Base-by-base conservation (phyloP, 768 basidiomycete species). In the Xerocomellus intermedius region DNA sequence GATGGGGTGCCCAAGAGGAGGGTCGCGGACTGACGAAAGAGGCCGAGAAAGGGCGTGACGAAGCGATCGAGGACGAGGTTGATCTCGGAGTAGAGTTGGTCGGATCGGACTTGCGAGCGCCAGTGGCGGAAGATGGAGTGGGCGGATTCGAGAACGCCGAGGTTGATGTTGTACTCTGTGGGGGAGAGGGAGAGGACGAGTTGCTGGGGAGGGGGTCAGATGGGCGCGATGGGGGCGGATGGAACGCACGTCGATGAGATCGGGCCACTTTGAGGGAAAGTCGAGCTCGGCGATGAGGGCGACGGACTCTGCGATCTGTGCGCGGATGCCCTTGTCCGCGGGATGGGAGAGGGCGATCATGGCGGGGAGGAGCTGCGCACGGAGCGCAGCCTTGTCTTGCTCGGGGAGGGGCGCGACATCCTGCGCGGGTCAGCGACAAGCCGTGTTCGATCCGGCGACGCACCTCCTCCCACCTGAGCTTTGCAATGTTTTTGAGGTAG, bases 121-220 rank as follows among this genome's bases (percentile, higher is more conserved):
- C 96, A 99, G 44, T 87, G 88, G 41, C 79, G 82, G 75, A 98
- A 98, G 64, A 99, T 98, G 37, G 93, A 95, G 69, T 98, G 97
- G 0, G 94, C 94, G 0, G 94, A 94, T 66, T 97, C 84, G 42
- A 99, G 80, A 9, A 99, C 91, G 45, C 90, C 91, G 22, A 95
- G 77, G 70, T 97, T 98, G 59, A 91, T 70, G 55, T 86, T 85
- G 67, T 92, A 95, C 63, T 96, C 85, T 3, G 86, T 82, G 5
- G 77, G 74, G 2, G 92, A 93, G 14, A 98, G 80, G 35, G 91
- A 93, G 19, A 73, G 69, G 19, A 96, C 90, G 42, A 99, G 85
- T 89, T 94, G 92, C 94, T 97, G 63, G 33, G 28, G 45, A n/a
- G 47, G 14, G 48, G n/a, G 59, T 65, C 1, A 65, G 64, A 53